Evolutionary conservation across 1,284 basidiomycete species (phyloP).

Genomic region (Rhodotorula mucilaginosa): DNA sequence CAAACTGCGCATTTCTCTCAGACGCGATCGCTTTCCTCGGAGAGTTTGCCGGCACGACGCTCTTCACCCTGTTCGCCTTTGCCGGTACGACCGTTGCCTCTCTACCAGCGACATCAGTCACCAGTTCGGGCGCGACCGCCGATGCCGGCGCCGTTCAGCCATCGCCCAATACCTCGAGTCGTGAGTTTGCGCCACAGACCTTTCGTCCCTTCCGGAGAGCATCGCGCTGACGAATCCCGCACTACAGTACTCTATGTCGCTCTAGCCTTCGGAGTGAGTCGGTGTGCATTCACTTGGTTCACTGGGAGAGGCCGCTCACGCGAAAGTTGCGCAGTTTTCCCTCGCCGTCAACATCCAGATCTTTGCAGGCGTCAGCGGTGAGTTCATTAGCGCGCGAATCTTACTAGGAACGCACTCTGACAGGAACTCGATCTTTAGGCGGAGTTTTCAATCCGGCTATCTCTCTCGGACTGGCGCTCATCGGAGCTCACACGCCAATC

Average conservation of each 20-base stretch:
- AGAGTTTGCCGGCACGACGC: constrained; percentile 35
- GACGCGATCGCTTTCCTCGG: constrained; percentile 30
- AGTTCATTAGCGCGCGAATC: too few species aligned
- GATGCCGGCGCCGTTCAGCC: not conserved
- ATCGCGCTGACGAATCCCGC: not conserved
- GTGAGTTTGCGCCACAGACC: not conserved
- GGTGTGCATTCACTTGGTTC: not conserved
- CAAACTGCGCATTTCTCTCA: not conserved
- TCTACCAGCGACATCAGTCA: constrained; percentile 15
- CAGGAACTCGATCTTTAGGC: too few species aligned
- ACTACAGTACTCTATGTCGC: not conserved
- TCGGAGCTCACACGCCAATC: constrained; percentile 61
- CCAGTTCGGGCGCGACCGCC: not conserved
- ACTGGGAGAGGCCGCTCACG: not conserved
- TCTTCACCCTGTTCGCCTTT: constrained; percentile 29
- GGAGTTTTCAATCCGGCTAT: constrained; percentile 69
- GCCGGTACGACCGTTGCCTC: constrained; percentile 9
- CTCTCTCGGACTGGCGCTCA: constrained; percentile 62
- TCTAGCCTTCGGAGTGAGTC: not conserved
- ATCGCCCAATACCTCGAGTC: constrained; percentile 8
- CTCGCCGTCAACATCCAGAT: constrained; percentile 64
- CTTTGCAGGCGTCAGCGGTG: constrained; percentile 5
- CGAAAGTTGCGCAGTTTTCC: constrained; percentile 49
- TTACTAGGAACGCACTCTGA: too few species aligned
- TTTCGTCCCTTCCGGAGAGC: not conserved